Conservation (phyloP, 2,329 filamentous ascomycete species). For the Aspergillus calidoustus region DNA sequence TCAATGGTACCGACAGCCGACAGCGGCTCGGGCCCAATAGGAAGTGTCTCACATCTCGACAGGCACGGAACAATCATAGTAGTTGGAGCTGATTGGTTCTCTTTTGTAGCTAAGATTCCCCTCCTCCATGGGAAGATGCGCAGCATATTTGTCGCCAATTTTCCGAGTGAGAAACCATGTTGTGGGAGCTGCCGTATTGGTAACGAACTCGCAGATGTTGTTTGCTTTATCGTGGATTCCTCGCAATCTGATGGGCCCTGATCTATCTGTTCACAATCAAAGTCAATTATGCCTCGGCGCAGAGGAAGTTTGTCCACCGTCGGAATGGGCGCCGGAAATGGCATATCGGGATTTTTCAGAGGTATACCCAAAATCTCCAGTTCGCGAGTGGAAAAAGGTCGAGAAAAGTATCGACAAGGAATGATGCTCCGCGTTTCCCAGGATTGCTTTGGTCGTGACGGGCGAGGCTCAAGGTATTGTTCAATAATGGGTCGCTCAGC, state of each 20-base stretch:
- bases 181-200: neutral
- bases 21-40: neutral
- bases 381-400: neutral
- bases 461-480: neutral
- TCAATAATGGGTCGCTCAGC: neutral
- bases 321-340: constrained; percentile 23
- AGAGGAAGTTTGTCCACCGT: constrained; percentile 22
- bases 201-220: neutral
- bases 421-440: constrained; percentile 8
- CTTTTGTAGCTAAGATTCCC: neutral
- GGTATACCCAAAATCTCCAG: constrained; percentile 1
- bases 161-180: neutral
- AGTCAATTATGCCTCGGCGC: constrained; percentile 7
- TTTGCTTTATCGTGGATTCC: neutral
- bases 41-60: neutral
- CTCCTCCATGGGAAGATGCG: neutral
- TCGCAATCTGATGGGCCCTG: neutral
- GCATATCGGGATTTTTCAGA: constrained; percentile 16
- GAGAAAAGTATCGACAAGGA: constrained; percentile 11
- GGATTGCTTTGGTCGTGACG: neutral
- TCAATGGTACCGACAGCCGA: neutral
- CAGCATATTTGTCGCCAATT: neutral
- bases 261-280: neutral
- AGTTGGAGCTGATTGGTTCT: neutral
- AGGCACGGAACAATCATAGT: neutral